Evolutionary conservation across 768 basidiomycete genomes (phyloP).

Genomic region (Termitomyces sp.): DNA sequence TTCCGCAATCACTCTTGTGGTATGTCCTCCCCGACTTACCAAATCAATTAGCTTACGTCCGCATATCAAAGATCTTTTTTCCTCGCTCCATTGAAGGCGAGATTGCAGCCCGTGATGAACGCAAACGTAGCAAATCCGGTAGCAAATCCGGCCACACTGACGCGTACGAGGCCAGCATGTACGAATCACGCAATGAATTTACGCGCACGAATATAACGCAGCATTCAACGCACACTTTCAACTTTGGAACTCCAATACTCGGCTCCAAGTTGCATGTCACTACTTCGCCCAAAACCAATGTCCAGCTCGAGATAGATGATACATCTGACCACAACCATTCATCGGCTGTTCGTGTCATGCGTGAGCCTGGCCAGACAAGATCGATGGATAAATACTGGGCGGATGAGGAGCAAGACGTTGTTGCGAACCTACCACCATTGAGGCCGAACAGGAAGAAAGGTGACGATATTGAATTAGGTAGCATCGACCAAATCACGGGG

Average conservation of each 20-base stretch:
- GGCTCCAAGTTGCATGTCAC: constrained; percentile 26
- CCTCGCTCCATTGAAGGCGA: constrained; percentile 73
- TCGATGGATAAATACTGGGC: constrained; percentile 23
- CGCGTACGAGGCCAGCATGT: constrained; percentile 17
- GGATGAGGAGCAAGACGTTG: constrained; percentile 32
- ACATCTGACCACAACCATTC: constrained; percentile 19
- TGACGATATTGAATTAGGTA: constrained; percentile 35
- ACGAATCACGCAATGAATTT: constrained; percentile 21
- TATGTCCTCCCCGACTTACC: constrained; percentile 28
- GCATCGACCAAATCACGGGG: constrained; percentile 37
- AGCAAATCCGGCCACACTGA: constrained; percentile 28
- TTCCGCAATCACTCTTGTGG: constrained; percentile 73
- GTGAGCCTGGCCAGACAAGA: constrained; percentile 12
- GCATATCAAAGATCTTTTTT: constrained; percentile 67
- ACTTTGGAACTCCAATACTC: constrained; percentile 12
- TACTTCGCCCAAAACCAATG: constrained; percentile 31
- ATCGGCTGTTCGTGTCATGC: background rate
- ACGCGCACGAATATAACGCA: constrained; percentile 20
- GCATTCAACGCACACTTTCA: constrained; percentile 13
- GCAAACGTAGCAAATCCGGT: constrained; percentile 35
- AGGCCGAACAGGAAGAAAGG: constrained; percentile 44
- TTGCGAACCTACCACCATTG: constrained; percentile 30
- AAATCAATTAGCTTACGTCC: background rate
- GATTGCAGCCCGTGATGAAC: constrained; percentile 51
- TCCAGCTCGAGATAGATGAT: constrained; percentile 17